Base-by-base conservation (phyloP, 352 stramenopile species). In the Phytophthora idaei region DNA sequence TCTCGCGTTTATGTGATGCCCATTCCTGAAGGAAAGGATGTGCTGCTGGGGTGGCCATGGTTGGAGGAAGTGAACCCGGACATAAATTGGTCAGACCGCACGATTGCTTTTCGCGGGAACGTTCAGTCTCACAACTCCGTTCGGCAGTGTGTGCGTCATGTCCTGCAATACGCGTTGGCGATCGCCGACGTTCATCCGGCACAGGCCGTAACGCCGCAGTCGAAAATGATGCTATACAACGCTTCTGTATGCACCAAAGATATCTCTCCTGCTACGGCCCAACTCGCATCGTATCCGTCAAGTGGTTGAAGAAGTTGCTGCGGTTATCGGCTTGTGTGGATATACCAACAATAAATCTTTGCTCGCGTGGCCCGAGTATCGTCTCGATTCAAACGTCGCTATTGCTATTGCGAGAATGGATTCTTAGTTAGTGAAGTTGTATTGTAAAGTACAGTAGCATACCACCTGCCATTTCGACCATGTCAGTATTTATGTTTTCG, bases 1-100 rank as follows among this genome's bases (percentile, higher is more conserved):
- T 27, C 27, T 5, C 17, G 2, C 10, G 37, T 65, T 4, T 54
- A 58, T 21, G 57, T 58, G 4, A 58, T 65, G 57, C 37, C 28
- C 0, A 53, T 59, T 41, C 41, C 58, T 3, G 48, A 66, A 17
- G 29, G 21, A 32, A 66, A 66, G 10, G 0, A 59, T 29, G 28
- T 54, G 28, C 17, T 66, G 8, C 17, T 66, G 0, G 49, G 47
- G 0, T 54, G n/a, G 37, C 14, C n/a, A n/a, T n/a, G n/a, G n/a
- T n/a, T n/a, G n/a, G n/a, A n/a, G 17, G 4, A 47, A 21, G 14
- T 54, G 41, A 59, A 66, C 25, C 39, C 27, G 2, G 10, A 57
- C 12, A 66, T 66, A 5, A 48, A 47, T 39, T 59, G 58, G 5
- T 12, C n/a, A 14, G 8, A 7, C 0, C 4, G 37, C 0, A 54